These are phyloP conservation scores for Talaromyces adpressus DNA, from an alignment of 495 filamentous ascomycete genomes.

Conservation along the genomic window DNA sequence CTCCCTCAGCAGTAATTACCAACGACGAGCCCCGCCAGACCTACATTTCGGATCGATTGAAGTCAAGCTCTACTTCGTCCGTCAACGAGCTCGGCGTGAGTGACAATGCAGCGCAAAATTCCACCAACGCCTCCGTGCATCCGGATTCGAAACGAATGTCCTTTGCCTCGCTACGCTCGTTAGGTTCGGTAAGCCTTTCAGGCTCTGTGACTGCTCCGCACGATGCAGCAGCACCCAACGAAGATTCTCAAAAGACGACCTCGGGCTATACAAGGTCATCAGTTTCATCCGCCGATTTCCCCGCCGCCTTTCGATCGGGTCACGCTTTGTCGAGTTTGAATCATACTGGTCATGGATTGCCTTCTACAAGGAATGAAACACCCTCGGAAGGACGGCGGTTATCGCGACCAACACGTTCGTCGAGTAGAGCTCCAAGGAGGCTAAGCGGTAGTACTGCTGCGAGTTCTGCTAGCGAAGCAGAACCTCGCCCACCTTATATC, in stretches of 20 bases:
- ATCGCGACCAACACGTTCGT: slow-evolving; percentile 49
- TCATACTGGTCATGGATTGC: not conserved
- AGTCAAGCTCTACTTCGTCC: not conserved
- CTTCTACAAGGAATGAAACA: slow-evolving; percentile 12
- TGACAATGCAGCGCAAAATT: not conserved
- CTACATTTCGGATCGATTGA: not conserved
- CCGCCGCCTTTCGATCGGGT: not conserved
- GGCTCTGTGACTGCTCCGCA: not conserved
- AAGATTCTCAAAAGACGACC: slow-evolving; percentile 8
- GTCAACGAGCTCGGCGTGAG: not conserved
- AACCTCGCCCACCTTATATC: slow-evolving; percentile 25
- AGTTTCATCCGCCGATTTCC: not conserved
- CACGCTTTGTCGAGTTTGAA: not conserved
- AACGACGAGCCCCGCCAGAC: slow-evolving; percentile 1
- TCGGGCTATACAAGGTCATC: slow-evolving; percentile 3
- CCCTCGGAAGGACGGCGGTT: slow-evolving; percentile 19
- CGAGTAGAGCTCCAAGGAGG: slow-evolving; percentile 66
- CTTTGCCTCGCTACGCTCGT: slow-evolving; percentile 57
- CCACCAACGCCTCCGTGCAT: not conserved
- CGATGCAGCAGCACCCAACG: slow-evolving; percentile 12
- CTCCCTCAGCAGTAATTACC: not conserved
- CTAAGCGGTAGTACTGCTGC: slow-evolving; percentile 70
- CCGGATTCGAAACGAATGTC: slow-evolving; percentile 53
- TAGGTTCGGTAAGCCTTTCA: slow-evolving; percentile 40
- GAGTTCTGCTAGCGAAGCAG: slow-evolving; percentile 52